These are phyloP conservation scores for Trichoderma hamatum DNA, from an alignment of 2,329 filamentous ascomycete species.

Conservation along the genomic window DNA sequence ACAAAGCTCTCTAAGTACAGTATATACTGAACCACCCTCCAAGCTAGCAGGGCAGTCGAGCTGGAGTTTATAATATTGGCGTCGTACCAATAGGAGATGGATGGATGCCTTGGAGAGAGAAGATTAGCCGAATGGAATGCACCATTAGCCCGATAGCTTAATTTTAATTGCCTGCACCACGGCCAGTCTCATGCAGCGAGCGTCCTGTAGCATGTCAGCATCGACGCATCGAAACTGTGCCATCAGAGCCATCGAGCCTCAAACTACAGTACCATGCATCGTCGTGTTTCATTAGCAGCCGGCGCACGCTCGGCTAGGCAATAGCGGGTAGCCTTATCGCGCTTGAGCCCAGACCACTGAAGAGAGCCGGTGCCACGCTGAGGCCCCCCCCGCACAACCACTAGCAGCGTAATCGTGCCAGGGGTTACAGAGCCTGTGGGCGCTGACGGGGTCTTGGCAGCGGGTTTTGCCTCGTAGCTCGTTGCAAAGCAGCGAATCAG, in stretches of 20 bases:
- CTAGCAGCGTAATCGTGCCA: conserved; percentile 20
- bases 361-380: conserved; percentile 18
- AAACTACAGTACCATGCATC: background rate
- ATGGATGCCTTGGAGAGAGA: background rate
- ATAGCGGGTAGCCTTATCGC: conserved; percentile 13
- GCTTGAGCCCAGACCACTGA: background rate
- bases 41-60: background rate
- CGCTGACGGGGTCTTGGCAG: conserved; percentile 12
- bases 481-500: conserved; percentile 16
- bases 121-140: background rate
- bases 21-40: background rate
- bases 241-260: background rate
- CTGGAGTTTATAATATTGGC: background rate
- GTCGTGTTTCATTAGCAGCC: conserved; percentile 13
- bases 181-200: background rate
- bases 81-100: background rate
- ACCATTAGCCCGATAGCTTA: background rate
- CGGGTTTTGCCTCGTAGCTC: background rate
- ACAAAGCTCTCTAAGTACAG: background rate
- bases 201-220: background rate
- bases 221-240: background rate
- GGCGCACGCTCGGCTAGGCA: conserved; percentile 5
- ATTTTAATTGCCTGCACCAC: background rate
- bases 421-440: conserved; percentile 16
- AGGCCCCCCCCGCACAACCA: conserved; percentile 10